Conservation (phyloP, 2,329 filamentous ascomycete genomes). For the Botryotinia calthae region DNA sequence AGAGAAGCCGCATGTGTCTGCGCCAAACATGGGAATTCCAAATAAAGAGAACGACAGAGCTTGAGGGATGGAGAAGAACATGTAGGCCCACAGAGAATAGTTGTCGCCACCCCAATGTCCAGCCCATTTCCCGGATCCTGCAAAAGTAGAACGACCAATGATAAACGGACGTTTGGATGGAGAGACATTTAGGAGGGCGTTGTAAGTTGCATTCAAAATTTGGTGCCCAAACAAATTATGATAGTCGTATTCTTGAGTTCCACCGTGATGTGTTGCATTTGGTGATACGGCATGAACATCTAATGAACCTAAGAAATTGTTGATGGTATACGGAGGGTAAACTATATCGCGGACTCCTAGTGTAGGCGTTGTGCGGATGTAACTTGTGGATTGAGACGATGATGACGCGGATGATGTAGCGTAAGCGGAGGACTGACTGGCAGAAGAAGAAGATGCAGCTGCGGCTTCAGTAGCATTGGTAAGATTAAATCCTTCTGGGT, state of each 20-base stretch:
- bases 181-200: slow-evolving; percentile 31
- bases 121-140: slow-evolving; percentile 70
- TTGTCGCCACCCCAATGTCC: slow-evolving; percentile 86
- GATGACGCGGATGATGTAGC: slow-evolving; percentile 40
- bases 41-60: slow-evolving; percentile 72
- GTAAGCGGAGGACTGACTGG: slow-evolving; percentile 45
- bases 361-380: slow-evolving; percentile 59
- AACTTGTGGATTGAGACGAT: slow-evolving; percentile 41
- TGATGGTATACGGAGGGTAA: slow-evolving; percentile 73
- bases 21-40: slow-evolving; percentile 74
- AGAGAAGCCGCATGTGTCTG: slow-evolving; percentile 68
- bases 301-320: slow-evolving; percentile 70
- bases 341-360: slow-evolving; percentile 65
- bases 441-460: slow-evolving; percentile 53
- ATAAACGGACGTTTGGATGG: slow-evolving; percentile 75
- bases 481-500: slow-evolving; percentile 67
- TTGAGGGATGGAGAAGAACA: slow-evolving; percentile 76
- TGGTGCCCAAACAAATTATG: slow-evolving; percentile 78
- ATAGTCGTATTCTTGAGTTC: slow-evolving; percentile 73
- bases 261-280: slow-evolving; percentile 74
- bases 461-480: slow-evolving; percentile 68
- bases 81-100: slow-evolving; percentile 65
- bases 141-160: slow-evolving; percentile 78
- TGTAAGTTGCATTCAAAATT: slow-evolving; percentile 73
- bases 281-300: slow-evolving; percentile 71